A percentile compares a stretch with the other conserved stretches of the same genome.
phyloP scores from a whole-genome alignment of 805 yeast species.

The Saccharomyces paradoxus region DNA sequence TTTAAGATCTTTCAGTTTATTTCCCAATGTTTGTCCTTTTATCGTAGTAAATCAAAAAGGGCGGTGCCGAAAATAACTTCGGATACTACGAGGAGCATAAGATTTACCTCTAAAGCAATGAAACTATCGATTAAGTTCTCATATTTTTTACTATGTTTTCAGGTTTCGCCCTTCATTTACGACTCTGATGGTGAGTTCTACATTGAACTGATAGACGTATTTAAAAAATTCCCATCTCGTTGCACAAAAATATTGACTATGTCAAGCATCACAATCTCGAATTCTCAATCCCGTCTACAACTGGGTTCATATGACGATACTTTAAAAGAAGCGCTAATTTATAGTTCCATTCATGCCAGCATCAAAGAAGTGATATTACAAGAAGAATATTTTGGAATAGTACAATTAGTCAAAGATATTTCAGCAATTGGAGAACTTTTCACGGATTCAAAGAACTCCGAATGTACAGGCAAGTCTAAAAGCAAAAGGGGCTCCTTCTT shows the following conservation, averaged over 20 bases:
- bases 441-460: background rate
- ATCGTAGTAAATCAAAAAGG: background rate
- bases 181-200: background rate
- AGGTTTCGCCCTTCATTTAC: background rate
- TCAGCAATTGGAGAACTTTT: slow-evolving; percentile 1
- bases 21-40: background rate
- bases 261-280: background rate
- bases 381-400: background rate
- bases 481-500: slow-evolving; percentile 3
- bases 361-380: background rate
- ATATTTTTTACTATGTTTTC: background rate
- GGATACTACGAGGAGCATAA: background rate
- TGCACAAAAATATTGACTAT: background rate
- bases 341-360: background rate
- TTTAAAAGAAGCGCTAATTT: background rate
- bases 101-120: background rate
- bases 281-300: background rate
- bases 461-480: background rate
- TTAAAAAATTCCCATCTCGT: background rate
- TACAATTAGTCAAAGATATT: background rate
- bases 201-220: background rate
- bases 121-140: background rate
- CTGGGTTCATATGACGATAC: background rate
- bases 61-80: background rate
- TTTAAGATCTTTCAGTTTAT: background rate